phyloP scores from a whole-genome alignment of 257 asterid genomes.

The Solanum arcanum region DNA sequence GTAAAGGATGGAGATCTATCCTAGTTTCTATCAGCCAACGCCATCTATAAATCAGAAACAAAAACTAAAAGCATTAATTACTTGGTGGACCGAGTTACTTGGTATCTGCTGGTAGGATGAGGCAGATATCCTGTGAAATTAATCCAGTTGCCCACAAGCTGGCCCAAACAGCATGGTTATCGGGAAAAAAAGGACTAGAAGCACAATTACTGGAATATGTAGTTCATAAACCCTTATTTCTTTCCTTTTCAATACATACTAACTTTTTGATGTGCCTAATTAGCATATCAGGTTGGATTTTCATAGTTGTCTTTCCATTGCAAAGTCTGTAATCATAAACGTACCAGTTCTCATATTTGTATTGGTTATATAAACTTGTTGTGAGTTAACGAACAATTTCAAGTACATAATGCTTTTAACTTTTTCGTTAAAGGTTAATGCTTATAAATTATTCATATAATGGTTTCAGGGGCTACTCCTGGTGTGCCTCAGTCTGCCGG shows the following conservation, averaged over 20 bases:
- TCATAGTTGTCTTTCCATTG: not conserved
- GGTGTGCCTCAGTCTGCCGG: constrained; percentile 54
- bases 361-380: not conserved
- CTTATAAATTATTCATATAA: not conserved
- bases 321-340: not conserved
- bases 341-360: not conserved
- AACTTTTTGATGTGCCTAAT: not conserved
- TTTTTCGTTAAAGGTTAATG: not conserved
- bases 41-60: not conserved
- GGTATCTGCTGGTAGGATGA: not conserved
- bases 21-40: not conserved
- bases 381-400: not conserved
- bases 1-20: not conserved
- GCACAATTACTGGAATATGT: not conserved
- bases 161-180: not conserved
- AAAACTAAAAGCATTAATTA: not conserved
- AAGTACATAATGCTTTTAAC: not conserved
- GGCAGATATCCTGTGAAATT: not conserved
- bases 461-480: constrained; percentile 48
- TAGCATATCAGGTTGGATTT: not conserved
- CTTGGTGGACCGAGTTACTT: not conserved
- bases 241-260: not conserved
- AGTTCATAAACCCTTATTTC: not conserved
- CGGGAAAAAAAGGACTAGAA: not conserved
- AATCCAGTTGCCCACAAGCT: not conserved